phyloP scores from a whole-genome alignment of 1,284 basidiomycete genomes.

The Leccinum pachyderme region DNA sequence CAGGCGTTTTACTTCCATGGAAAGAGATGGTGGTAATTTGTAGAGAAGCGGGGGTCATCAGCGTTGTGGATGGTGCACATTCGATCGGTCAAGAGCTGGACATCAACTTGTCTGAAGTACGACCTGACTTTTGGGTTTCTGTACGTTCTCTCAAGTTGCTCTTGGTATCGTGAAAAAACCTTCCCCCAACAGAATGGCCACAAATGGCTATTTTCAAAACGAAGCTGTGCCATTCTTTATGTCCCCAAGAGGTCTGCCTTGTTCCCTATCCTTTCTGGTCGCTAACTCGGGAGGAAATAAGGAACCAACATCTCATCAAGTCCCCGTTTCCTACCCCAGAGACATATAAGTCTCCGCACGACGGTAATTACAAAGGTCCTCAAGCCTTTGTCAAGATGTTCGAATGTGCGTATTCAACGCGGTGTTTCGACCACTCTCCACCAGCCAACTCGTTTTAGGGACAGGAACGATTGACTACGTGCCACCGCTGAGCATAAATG shows the following conservation, averaged over 20 bases:
- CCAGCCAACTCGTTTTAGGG: constrained; percentile 43
- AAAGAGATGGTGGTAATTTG: constrained; percentile 70
- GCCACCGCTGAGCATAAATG: constrained; percentile 51
- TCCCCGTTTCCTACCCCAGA: constrained; percentile 74
- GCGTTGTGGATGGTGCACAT: constrained; percentile 83
- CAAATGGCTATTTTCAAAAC: constrained; percentile 81
- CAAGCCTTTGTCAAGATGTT: constrained; percentile 58
- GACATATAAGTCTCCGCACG: constrained; percentile 48
- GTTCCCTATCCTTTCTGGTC: background rate
- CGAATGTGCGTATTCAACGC: constrained; percentile 44
- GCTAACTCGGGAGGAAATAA: constrained; percentile 1
- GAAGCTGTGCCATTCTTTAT: constrained; percentile 74
- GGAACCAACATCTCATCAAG: constrained; percentile 75
- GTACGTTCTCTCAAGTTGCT: constrained; percentile 38
- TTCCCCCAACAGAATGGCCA: constrained; percentile 60
- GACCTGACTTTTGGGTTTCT: constrained; percentile 81
- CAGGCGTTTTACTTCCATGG: constrained; percentile 80
- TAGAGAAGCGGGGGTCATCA: constrained; percentile 64
- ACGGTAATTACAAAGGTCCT: constrained; percentile 32
- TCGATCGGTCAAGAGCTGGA: constrained; percentile 68
- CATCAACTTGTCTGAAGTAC: constrained; percentile 56
- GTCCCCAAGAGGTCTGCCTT: constrained; percentile 64
- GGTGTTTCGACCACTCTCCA: background rate
- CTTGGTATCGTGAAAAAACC: background rate
- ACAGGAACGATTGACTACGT: constrained; percentile 66